phyloP scores from a whole-genome alignment of 352 stramenopile species.

The Phytopythium kandeliae region DNA sequence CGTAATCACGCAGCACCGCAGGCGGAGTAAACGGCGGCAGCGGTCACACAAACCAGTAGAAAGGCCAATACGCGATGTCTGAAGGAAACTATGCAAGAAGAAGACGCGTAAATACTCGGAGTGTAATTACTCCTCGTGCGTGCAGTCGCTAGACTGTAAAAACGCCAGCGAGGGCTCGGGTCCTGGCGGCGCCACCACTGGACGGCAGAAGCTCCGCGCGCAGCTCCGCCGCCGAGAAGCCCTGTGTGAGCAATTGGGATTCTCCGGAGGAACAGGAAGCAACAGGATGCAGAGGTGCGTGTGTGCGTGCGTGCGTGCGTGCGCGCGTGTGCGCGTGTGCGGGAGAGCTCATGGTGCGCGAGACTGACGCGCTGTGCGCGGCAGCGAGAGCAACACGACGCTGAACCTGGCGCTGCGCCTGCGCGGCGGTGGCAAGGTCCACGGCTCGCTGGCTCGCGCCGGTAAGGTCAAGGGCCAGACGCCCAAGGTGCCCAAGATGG shows the following conservation, averaged over 20 bases:
- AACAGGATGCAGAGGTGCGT: slow-evolving; percentile 56
- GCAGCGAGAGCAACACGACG: slow-evolving; percentile 96
- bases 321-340: slow-evolving; percentile 7
- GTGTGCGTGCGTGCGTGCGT: not conserved
- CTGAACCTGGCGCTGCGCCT: slow-evolving; percentile 96
- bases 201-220: too few relatives aligned
- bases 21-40: too few relatives aligned
- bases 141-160: too few relatives aligned
- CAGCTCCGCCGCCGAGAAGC: not conserved
- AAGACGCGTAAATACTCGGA: too few relatives aligned
- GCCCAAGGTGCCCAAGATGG: slow-evolving; percentile 98
- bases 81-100: too few relatives aligned
- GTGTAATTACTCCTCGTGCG: too few relatives aligned
- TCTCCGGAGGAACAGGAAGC: slow-evolving; percentile 52
- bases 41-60: too few relatives aligned
- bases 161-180: not conserved
- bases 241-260: slow-evolving; percentile 40
- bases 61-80: too few relatives aligned
- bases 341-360: too few relatives aligned
- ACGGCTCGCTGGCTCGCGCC: slow-evolving; percentile 99
- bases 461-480: slow-evolving; percentile 99
- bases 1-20: too few relatives aligned
- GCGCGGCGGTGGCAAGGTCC: slow-evolving; percentile 96
- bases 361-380: slow-evolving; percentile 2
- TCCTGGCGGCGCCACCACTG: slow-evolving; percentile 20